Evolutionary conservation across 2,329 filamentous ascomycete species (phyloP).

Genomic region (Cercospora canescens): DNA sequence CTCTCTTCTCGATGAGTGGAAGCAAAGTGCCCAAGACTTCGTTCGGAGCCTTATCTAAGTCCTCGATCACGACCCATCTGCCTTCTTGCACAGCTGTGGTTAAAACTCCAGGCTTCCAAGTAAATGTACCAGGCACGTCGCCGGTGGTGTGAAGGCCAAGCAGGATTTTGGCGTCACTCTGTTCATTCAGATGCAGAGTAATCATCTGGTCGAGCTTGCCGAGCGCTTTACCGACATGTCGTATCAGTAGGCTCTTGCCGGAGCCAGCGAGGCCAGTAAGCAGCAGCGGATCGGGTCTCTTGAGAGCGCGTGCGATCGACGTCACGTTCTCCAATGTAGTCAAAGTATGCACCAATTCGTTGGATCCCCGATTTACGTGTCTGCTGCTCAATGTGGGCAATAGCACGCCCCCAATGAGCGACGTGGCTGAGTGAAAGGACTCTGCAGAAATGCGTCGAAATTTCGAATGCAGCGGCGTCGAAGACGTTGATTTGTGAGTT

Average conservation of each 20-base stretch:
- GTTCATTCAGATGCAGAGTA: conserved; percentile 93
- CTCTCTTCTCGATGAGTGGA: conserved; percentile 88
- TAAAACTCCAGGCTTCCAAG: conserved; percentile 88
- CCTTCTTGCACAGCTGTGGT: conserved; percentile 93
- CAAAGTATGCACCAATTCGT: conserved; percentile 65
- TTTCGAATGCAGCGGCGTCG: background rate
- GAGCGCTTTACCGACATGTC: conserved; percentile 77
- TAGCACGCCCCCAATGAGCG: conserved; percentile 65
- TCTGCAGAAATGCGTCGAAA: conserved; percentile 18
- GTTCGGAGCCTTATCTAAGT: conserved; percentile 89
- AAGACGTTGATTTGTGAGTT: background rate
- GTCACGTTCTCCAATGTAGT: conserved; percentile 75
- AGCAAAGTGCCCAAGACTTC: conserved; percentile 93
- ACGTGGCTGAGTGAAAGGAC: conserved; percentile 45
- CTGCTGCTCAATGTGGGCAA: conserved; percentile 52
- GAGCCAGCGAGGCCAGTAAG: conserved; percentile 81
- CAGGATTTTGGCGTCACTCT: conserved; percentile 95
- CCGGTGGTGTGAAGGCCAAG: conserved; percentile 93
- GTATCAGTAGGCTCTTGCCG: conserved; percentile 85
- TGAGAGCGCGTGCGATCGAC: conserved; percentile 66
- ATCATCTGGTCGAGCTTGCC: conserved; percentile 82
- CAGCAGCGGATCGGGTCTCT: conserved; percentile 69
- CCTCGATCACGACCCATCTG: conserved; percentile 95
- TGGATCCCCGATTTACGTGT: conserved; percentile 37
- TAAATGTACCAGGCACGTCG: conserved; percentile 82